Evolutionary conservation across 306 rosid species (phyloP).

Genomic region (Lithocarpus polystachyus): DNA sequence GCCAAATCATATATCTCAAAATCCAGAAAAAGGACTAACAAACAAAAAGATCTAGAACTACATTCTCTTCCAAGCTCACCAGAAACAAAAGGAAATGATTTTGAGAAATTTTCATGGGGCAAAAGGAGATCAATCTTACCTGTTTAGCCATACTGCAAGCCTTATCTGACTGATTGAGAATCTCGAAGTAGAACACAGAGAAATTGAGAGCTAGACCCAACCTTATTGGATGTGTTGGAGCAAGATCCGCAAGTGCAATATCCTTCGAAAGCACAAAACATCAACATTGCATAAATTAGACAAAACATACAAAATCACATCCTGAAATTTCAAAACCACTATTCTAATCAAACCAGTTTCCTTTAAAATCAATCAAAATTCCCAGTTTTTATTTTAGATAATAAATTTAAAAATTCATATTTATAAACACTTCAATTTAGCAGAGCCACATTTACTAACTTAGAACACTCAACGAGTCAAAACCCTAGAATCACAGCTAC

Average conservation of each 20-base stretch:
- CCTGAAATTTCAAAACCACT: background rate
- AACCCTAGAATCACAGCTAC: background rate
- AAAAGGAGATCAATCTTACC: slow-evolving; percentile 24
- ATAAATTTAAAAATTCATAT: too few relatives aligned
- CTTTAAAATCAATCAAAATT: background rate
- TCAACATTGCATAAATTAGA: background rate
- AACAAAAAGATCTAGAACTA: too few relatives aligned
- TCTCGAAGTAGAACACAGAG: slow-evolving; percentile 77
- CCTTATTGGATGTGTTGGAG: slow-evolving; percentile 78
- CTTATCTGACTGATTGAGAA: slow-evolving; percentile 75
- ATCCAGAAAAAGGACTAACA: background rate
- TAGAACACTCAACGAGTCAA: background rate
- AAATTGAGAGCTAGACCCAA: slow-evolving; percentile 77
- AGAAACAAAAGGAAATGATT: background rate
- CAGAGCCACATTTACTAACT: too few relatives aligned
- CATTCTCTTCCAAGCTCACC: too few relatives aligned
- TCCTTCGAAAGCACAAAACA: slow-evolving; percentile 35
- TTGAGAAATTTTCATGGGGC: background rate
- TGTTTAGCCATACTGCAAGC: slow-evolving; percentile 84
- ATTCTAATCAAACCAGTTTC: background rate
- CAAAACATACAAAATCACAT: background rate
- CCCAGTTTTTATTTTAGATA: background rate
- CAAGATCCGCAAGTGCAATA: slow-evolving; percentile 55
- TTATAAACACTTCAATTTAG: too few relatives aligned
- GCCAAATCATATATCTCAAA: background rate